Evolutionary conservation across 192 early-diverging fungal species (phyloP).

Genomic region (Phycomyces blakesleeanus): DNA sequence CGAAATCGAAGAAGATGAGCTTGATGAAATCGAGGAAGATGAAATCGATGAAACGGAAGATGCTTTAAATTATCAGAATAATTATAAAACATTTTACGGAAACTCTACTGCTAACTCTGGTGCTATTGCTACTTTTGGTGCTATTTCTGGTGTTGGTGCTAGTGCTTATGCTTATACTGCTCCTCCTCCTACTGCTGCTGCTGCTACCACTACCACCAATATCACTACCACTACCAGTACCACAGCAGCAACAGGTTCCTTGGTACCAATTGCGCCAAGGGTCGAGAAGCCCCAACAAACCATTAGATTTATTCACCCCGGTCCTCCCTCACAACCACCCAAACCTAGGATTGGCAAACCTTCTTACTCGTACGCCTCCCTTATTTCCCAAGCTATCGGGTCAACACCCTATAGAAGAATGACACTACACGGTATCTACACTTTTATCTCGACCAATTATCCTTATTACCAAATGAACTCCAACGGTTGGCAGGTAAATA

Average conservation of each 20-base stretch:
- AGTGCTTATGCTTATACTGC: neutral
- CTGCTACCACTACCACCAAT: constrained; percentile 10
- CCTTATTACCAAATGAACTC: constrained; percentile 85
- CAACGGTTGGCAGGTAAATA: constrained; percentile 88
- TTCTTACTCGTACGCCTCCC: constrained; percentile 82
- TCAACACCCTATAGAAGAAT: constrained; percentile 63
- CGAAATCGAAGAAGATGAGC: too few species aligned
- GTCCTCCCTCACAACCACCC: constrained; percentile 2
- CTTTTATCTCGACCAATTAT: constrained; percentile 77
- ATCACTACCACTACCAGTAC: neutral
- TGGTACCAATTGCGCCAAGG: neutral
- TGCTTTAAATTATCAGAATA: too few species aligned
- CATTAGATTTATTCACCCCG: neutral
- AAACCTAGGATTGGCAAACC: constrained; percentile 60
- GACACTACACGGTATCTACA: constrained; percentile 91
- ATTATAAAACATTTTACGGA: too few species aligned
- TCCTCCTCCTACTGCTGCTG: neutral
- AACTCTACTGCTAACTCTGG: neutral
- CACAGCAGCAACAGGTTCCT: neutral
- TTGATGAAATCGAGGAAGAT: too few species aligned
- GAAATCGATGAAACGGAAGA: too few species aligned
- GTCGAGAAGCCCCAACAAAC: neutral
- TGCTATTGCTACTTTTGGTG: neutral
- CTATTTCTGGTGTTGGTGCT: neutral
- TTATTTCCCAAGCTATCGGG: constrained; percentile 90